phyloP scores from a whole-genome alignment of 1,284 basidiomycete genomes.

The Bjerkandera adusta region DNA sequence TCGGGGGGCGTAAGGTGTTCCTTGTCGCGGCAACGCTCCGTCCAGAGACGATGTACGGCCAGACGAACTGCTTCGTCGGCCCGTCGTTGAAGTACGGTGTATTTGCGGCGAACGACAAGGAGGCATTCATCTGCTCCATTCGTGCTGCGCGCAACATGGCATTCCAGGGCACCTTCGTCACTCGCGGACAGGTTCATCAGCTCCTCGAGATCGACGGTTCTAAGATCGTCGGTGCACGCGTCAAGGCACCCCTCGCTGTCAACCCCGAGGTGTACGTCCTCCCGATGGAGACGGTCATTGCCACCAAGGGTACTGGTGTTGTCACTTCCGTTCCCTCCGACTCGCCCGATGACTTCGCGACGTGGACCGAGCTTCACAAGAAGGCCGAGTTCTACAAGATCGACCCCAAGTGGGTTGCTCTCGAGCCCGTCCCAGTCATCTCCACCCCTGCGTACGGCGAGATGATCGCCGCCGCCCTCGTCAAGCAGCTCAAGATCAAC shows the following conservation, averaged over 20 bases:
- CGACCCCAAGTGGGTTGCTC: slow-evolving; percentile 84
- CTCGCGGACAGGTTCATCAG: slow-evolving; percentile 71
- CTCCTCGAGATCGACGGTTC: slow-evolving; percentile 77
- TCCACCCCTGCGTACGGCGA: slow-evolving; percentile 90
- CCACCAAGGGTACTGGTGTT: slow-evolving; percentile 98
- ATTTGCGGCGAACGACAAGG: slow-evolving; percentile 82
- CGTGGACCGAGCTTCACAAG: slow-evolving; percentile 90
- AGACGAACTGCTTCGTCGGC: slow-evolving; percentile 98
- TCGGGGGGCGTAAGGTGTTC: slow-evolving; percentile 81
- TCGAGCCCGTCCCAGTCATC: slow-evolving; percentile 89
- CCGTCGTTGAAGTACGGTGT: slow-evolving; percentile 91
- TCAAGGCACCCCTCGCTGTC: slow-evolving; percentile 85
- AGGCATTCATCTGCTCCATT: slow-evolving; percentile 88
- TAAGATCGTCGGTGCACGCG: slow-evolving; percentile 85
- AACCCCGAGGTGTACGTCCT: slow-evolving; percentile 91
- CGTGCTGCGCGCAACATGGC: slow-evolving; percentile 97
- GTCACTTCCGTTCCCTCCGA: slow-evolving; percentile 98
- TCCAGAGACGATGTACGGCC: slow-evolving; percentile 99
- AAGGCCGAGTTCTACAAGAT: slow-evolving; percentile 98
- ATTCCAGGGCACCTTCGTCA: slow-evolving; percentile 83
- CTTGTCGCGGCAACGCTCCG: slow-evolving; percentile 95
- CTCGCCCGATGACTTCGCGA: slow-evolving; percentile 96
- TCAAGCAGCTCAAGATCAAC: slow-evolving; percentile 92
- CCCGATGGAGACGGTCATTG: slow-evolving; percentile 96
- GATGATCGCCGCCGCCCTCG: slow-evolving; percentile 85